Evolutionary conservation across 176 grass and related monocot species (phyloP).

Genomic region (Chrysopogon serrulatus): DNA sequence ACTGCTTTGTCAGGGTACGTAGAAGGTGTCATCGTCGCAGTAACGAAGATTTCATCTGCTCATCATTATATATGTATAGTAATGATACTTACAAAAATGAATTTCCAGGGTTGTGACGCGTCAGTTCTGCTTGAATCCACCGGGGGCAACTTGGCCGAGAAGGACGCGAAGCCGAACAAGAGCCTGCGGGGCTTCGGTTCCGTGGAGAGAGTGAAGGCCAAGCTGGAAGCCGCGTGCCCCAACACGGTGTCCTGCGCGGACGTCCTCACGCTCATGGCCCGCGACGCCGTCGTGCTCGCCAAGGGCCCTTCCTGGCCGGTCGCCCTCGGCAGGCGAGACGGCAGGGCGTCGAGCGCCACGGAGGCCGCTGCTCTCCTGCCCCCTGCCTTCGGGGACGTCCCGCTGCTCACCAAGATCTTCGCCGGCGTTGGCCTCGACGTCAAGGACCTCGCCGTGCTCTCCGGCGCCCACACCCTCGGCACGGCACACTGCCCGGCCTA

Average conservation of each 20-base stretch:
- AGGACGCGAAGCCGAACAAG: conserved; percentile 51
- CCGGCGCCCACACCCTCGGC: conserved; percentile 55
- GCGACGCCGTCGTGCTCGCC: conserved; percentile 53
- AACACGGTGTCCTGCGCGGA: conserved; percentile 67
- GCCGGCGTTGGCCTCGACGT: neutral
- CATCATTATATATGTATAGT: neutral
- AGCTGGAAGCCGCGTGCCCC: conserved; percentile 52
- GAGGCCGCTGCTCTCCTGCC: conserved; percentile 4
- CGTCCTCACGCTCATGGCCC: conserved; percentile 50
- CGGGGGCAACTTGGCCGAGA: conserved; percentile 37
- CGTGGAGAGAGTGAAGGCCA: conserved; percentile 63
- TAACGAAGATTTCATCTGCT: neutral
- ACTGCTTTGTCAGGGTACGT: conserved; percentile 85
- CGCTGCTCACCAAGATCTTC: conserved; percentile 6
- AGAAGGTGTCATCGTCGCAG: neutral
- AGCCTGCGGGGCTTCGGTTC: conserved; percentile 57
- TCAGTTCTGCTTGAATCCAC: conserved; percentile 58
- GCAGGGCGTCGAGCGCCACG: neutral
- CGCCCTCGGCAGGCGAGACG: conserved; percentile 19
- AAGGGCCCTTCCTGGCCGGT: conserved; percentile 19
- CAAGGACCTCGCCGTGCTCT: conserved; percentile 34
- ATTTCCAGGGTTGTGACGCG: conserved; percentile 55
- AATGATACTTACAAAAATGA: neutral
- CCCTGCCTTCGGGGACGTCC: neutral
- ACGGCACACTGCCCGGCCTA: conserved; percentile 42